Evolutionary conservation across 768 basidiomycete genomes (phyloP), one percentile per base, ranked within the genome.

Genomic region (Phlebiopsis gigantea): DNA sequence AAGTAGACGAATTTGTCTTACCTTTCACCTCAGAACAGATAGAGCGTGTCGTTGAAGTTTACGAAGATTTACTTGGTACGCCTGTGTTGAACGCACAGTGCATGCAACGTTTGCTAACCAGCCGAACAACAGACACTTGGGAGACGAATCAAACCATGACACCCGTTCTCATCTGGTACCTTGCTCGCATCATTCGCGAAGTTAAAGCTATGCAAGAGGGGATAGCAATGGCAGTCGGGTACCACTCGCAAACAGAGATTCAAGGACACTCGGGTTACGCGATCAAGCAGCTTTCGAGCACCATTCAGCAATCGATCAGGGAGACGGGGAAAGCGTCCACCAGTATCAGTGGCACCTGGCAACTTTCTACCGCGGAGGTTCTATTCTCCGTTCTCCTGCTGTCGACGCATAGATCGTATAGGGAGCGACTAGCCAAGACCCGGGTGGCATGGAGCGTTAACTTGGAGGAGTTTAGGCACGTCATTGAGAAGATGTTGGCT

Each of bases 401-500:
- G 25, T 67, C 63, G 3, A 46, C 57, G 15, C 61, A 67, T 8
- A 45, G 29, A 41, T 62, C 54, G 30, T 68, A 68, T 48, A 63
- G 64, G 7, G 41, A 30, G 19, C 60, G 66, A 8, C 56, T 68
- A 5, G 48, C 57, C 42, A 28, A 42, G 7, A 60, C 66, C 21
- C 50, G 62, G 25, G 47, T 59, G 1, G 51, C 58, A 28, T 56
- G 64, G 15, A 39, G 21, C 7, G 52, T 64, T 4, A 34, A 65
- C 30, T 31, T 63, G 1, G 31, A 60, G 15, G 61, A 56, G 1
- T 66, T 66, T 22, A 53, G 51, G 21, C 29, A 54, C 8, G 25
- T 68, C 46, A 61, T 68, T 46, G 53, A 56, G 28, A 58, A 59
- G 5, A 53, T 69, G 41, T 39, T 69, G 46, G 52, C 44, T 0